Evolutionary conservation across 352 stramenopile genomes (phyloP).

Genomic region (Phytopythium delawarense): DNA sequence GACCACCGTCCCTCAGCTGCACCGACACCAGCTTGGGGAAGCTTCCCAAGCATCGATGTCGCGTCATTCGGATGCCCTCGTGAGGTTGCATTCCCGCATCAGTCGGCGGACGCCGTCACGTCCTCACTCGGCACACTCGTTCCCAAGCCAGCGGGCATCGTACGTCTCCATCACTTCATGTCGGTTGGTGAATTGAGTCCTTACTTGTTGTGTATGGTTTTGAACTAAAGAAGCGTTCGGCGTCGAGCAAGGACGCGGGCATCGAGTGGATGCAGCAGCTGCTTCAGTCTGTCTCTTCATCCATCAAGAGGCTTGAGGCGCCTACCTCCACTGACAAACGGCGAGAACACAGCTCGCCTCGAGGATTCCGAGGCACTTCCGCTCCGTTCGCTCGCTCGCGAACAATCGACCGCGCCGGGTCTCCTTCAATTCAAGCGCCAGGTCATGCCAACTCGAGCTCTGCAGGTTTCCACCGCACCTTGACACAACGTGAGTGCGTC

Average conservation of each 20-base stretch:
- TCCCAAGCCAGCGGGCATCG: constrained; percentile 8
- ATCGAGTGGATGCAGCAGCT: constrained; percentile 29
- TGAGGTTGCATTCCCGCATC: constrained; percentile 23
- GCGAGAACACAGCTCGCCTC: background rate
- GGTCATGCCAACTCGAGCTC: constrained; percentile 7
- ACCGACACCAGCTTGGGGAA: constrained; percentile 11
- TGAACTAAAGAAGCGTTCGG: background rate
- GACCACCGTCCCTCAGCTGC: background rate
- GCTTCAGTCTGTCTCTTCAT: constrained; percentile 18
- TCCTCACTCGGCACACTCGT: constrained; percentile 30
- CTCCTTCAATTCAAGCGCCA: constrained; percentile 4
- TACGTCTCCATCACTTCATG: background rate
- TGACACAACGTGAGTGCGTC: constrained; percentile 19
- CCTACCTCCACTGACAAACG: background rate
- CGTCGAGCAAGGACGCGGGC: constrained; percentile 9
- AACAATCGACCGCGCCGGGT: constrained; percentile 29
- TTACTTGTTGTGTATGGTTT: background rate
- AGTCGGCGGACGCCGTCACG: constrained; percentile 19
- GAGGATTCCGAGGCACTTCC: background rate
- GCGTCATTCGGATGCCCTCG: constrained; percentile 23
- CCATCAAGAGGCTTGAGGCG: constrained; percentile 10
- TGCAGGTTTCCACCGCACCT: constrained; percentile 28
- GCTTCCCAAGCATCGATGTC: constrained; percentile 25
- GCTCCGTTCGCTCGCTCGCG: constrained; percentile 34
- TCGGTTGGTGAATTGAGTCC: background rate